Percentiles rank a stretch among this genome's conserved stretches.
phyloP scores from a whole-genome alignment of 306 rosid species.

The Oxytropis ochrocephala region DNA sequence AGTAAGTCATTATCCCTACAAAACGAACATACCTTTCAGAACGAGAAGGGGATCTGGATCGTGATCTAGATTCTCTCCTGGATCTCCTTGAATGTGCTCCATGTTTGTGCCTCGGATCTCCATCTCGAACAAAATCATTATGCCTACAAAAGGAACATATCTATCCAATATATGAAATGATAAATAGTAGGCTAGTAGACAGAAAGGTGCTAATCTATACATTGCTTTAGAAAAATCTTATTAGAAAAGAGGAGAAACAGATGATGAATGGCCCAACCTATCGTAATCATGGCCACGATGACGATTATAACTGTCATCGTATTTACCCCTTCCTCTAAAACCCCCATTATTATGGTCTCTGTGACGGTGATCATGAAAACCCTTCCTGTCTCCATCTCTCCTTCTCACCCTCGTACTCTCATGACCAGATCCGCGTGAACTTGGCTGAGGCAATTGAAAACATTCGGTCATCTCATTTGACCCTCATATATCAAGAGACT shows the following conservation, averaged over 20 bases:
- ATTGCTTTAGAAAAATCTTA: neutral
- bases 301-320: conserved; percentile 30
- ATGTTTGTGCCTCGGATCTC: conserved; percentile 48
- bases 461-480: conserved; percentile 15
- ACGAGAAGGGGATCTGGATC: conserved; percentile 52
- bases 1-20: conserved; percentile 33
- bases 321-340: conserved; percentile 39
- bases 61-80: conserved; percentile 44
- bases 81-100: conserved; percentile 43
- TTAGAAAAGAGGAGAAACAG: neutral
- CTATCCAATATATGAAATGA: neutral
- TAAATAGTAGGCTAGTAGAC: neutral
- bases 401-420: conserved; percentile 44
- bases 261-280: conserved; percentile 38
- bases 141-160: conserved; percentile 31
- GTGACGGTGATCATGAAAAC: conserved; percentile 25
- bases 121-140: conserved; percentile 36
- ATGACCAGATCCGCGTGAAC: conserved; percentile 40
- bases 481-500: neutral
- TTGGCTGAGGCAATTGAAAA: conserved; percentile 34
- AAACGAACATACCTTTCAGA: conserved; percentile 38
- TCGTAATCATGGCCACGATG: conserved; percentile 35
- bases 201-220: neutral
- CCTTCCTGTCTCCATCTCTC: conserved; percentile 40
- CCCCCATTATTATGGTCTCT: conserved; percentile 48